Base-by-base conservation (phyloP, 2,329 filamentous ascomycete genomes). In the Arthrobotrys entomopaga region DNA sequence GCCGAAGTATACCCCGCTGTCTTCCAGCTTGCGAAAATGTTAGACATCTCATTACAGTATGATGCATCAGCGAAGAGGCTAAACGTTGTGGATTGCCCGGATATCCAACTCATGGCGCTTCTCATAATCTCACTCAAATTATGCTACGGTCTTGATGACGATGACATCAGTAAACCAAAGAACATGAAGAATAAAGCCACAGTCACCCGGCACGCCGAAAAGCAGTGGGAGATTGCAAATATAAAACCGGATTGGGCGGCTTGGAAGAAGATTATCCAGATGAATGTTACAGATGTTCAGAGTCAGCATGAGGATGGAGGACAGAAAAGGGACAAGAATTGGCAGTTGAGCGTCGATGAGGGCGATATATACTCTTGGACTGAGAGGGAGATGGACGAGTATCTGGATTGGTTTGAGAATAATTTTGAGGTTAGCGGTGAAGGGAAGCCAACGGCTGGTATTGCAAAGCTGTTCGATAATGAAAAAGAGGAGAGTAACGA, bases 81-180 rank as follows among this genome's bases (percentile, higher is more conserved):
- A 10, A 66, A 59, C 40, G 10, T 86, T 7, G 82, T 89, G 15
- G 84, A 88, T 58, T 86, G 90, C 75, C 92, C 95, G 0, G 95
- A 98, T 79, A 83, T 91, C 4, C 86, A 91, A 49, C 82, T 97
- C 0, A 84, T 92, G 65, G 85, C 89, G 2, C 83, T 92, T 2
- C 81, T 97, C 2, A 83, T 97, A 1, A 85, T 96, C 13, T 88
- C 90, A 2, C 88, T 90, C 2, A 97, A 97, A 78, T 81, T 97
- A 1, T 84, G 90, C 19, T 93, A 92, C 78, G 92, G 94, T 0
- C 87, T 97, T 50, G 88, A 92, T 78, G 67, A 65, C 10, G 67
- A 69, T 13, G 56, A 69, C 13, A n/a, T 11, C 20, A 16, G 11
- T 24, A n/a, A 19, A 19, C 26, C 53, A 1, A 49, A 52, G 10